phyloP scores from a whole-genome alignment of 768 basidiomycete species.

The Fistulinella prunicolor region DNA sequence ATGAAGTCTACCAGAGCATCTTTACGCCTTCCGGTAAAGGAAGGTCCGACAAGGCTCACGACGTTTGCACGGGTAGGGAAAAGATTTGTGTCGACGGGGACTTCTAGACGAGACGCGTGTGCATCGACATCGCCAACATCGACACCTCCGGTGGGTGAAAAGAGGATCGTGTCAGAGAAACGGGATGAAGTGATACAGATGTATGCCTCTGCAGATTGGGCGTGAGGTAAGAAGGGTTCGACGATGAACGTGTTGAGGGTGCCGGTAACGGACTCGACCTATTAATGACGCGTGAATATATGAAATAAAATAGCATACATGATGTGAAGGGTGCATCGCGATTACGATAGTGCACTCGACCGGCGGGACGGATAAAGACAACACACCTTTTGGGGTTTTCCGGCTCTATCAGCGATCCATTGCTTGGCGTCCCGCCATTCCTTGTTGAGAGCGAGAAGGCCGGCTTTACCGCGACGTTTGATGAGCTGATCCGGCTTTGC shows the following conservation, averaged over 20 bases:
- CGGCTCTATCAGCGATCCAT: slow-evolving; percentile 87
- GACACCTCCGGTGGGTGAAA: slow-evolving; percentile 98
- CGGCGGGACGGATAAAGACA: slow-evolving; percentile 1
- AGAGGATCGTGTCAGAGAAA: slow-evolving; percentile 94
- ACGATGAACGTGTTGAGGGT: slow-evolving; percentile 97
- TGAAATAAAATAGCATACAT: slow-evolving; percentile 18
- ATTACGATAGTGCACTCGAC: slow-evolving; percentile 5
- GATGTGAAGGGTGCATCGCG: slow-evolving; percentile 11
- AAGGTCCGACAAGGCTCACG: slow-evolving; percentile 67
- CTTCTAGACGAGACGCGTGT: slow-evolving; percentile 86
- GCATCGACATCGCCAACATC: slow-evolving; percentile 98
- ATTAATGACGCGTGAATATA: slow-evolving; percentile 12
- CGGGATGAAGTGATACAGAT: slow-evolving; percentile 96
- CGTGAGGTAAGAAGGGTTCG: slow-evolving; percentile 98
- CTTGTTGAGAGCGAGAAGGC: slow-evolving; percentile 93
- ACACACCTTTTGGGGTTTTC: slow-evolving; percentile 80
- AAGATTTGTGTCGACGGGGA: slow-evolving; percentile 59
- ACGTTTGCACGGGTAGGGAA: slow-evolving; percentile 86
- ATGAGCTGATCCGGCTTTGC: slow-evolving; percentile 98
- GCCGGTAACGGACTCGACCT: slow-evolving; percentile 94
- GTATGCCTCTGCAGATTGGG: slow-evolving; percentile 93
- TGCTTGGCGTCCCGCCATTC: slow-evolving; percentile 80
- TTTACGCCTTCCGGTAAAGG: slow-evolving; percentile 84
- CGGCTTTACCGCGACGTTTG: slow-evolving; percentile 98
- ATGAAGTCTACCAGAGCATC: slow-evolving; percentile 95